These are phyloP conservation scores for Euclidium syriacum DNA, from an alignment of 345 rosid genomes.

Conservation along the genomic window DNA sequence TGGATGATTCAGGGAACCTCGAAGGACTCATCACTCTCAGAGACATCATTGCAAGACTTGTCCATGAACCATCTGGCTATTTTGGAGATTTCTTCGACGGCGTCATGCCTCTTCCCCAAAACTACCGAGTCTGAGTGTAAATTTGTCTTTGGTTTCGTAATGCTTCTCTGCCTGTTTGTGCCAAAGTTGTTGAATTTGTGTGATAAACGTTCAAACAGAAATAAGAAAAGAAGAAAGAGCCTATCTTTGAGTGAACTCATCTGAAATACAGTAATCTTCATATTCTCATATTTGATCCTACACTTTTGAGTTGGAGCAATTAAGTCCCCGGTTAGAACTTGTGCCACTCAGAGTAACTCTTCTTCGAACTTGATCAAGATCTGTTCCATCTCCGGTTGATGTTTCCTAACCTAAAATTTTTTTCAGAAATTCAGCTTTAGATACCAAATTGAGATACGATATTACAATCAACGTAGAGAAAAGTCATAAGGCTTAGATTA, in stretches of 20 bases:
- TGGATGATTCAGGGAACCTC: constrained; percentile 70
- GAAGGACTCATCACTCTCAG: constrained; percentile 90
- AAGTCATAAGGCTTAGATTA: constrained; percentile 29
- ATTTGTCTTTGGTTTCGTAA: constrained; percentile 9
- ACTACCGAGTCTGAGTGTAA: constrained; percentile 60
- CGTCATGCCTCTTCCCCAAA: constrained; percentile 65
- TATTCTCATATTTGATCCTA: not conserved
- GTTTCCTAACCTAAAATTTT: constrained; percentile 54
- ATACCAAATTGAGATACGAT: not conserved
- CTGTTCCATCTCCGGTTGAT: constrained; percentile 62
- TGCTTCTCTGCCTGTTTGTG: constrained; percentile 26
- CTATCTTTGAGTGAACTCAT: constrained; percentile 3
- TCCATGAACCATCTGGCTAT: constrained; percentile 92
- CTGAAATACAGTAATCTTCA: not conserved
- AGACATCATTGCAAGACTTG: constrained; percentile 87
- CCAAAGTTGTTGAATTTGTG: constrained; percentile 14
- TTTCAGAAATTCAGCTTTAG: not conserved
- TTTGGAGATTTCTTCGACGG: constrained; percentile 98
- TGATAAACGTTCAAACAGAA: constrained; percentile 37
- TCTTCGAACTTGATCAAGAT: constrained; percentile 24
- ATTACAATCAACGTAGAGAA: not conserved
- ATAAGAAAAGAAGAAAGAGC: constrained; percentile 21
- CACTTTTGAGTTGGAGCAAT: too few relatives aligned
- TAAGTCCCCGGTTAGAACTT: too few relatives aligned
- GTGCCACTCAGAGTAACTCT: not conserved